These are phyloP conservation scores for Gonapodya sp. DNA, from an alignment of 192 early-diverging fungal genomes.

Conservation along the genomic window DNA sequence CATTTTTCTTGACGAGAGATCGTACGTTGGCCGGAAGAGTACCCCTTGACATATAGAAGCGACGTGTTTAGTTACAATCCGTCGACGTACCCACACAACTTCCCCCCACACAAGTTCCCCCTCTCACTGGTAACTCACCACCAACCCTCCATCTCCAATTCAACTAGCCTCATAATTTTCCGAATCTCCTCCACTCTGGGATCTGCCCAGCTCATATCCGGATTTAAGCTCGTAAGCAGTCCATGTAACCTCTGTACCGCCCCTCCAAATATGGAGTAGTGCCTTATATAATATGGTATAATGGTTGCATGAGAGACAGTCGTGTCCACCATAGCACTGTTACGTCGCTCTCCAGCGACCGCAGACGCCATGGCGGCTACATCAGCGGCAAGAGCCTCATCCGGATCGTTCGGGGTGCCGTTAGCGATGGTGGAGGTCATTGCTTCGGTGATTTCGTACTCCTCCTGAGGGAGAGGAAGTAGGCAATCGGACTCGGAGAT, in stretches of 20 bases:
- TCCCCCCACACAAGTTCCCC: not conserved
- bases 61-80: not conserved
- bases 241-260: not conserved
- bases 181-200: not conserved
- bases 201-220: not conserved
- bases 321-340: not conserved
- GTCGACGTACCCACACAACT: too few relatives aligned
- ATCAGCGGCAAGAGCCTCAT: not conserved
- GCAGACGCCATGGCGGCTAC: too few relatives aligned
- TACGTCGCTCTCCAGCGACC: not conserved
- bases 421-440: not conserved
- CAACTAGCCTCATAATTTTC: not conserved
- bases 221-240: not conserved
- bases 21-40: not conserved
- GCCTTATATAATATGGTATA: not conserved
- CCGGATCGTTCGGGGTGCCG: not conserved
- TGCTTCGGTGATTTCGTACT: not conserved
- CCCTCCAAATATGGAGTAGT: not conserved
- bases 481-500: conserved; percentile 1
- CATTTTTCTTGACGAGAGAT: not conserved
- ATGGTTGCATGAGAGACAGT: not conserved
- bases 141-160: conserved; percentile 1
- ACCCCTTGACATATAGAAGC: not conserved
- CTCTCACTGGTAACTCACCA: not conserved
- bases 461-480: not conserved